A percentile compares a stretch with the other conserved stretches of the same genome.
These are phyloP conservation scores for Adansonia grandidieri DNA, from an alignment of 441 rosid species.

Conservation along the genomic window DNA sequence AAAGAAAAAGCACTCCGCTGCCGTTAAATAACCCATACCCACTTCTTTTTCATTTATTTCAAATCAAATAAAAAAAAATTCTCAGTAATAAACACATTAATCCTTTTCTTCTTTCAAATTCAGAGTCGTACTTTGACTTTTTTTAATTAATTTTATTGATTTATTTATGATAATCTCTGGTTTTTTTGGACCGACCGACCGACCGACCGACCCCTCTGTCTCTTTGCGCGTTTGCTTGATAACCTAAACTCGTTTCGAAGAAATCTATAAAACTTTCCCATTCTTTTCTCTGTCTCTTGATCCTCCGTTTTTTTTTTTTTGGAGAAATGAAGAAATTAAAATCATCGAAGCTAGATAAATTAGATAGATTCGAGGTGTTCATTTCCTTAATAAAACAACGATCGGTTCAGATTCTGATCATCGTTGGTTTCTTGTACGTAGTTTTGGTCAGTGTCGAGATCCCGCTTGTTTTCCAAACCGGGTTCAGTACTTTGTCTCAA, in stretches of 20 bases:
- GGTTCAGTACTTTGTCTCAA: conserved; percentile 46
- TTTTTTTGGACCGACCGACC: background rate
- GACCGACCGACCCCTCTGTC: background rate
- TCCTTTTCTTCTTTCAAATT: background rate
- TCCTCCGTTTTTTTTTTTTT: background rate
- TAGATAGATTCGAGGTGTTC: conserved; percentile 47
- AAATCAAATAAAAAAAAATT: background rate
- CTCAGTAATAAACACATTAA: background rate
- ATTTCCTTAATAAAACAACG: conserved; percentile 52
- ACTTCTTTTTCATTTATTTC: background rate
- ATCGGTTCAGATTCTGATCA: conserved; percentile 65
- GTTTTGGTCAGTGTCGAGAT: conserved; percentile 73
- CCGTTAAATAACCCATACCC: too few relatives aligned
- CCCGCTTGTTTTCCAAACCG: conserved; percentile 62
- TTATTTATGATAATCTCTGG: background rate
- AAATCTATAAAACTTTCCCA: background rate
- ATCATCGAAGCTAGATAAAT: conserved; percentile 34
- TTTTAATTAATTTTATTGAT: too few relatives aligned
- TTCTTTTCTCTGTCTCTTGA: background rate
- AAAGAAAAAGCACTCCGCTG: too few relatives aligned
- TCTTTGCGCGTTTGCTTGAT: background rate
- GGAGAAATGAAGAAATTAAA: conserved; percentile 40
- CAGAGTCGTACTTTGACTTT: too few relatives aligned
- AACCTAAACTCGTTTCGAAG: background rate
- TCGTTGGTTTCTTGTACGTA: conserved; percentile 55